phyloP scores from a whole-genome alignment of 495 filamentous ascomycete genomes.

The Podospora anserina region DNA sequence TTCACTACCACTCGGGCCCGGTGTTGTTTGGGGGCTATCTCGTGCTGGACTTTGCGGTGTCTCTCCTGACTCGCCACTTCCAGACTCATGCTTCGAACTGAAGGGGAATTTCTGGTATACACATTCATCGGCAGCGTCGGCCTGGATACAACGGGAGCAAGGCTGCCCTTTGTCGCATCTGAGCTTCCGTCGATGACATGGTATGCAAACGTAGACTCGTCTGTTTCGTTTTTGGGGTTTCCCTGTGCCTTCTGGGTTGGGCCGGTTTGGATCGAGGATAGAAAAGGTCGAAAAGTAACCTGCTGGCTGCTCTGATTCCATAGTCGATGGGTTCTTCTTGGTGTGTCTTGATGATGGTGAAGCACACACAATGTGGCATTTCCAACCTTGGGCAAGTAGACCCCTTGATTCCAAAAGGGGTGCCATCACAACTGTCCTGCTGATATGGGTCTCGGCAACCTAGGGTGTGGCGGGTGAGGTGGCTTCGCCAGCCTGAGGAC shows the following conservation, averaged over 20 bases:
- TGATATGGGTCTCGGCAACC: neutral
- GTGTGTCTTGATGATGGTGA: neutral
- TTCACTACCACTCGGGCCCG: conserved; percentile 10
- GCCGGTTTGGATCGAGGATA: conserved; percentile 24
- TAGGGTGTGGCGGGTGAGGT: neutral
- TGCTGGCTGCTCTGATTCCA: conserved; percentile 25
- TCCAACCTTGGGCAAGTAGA: neutral
- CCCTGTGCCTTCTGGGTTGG: conserved; percentile 20
- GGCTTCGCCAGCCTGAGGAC: neutral
- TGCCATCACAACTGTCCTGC: neutral
- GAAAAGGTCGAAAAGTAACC: conserved; percentile 33
- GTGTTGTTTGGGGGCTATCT: conserved; percentile 1
- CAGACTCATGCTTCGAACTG: conserved; percentile 12
- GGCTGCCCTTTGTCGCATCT: conserved; percentile 31
- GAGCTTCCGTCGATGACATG: conserved; percentile 31
- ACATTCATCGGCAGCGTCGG: conserved; percentile 25
- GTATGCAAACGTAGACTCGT: conserved; percentile 31
- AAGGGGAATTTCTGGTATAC: conserved; percentile 26
- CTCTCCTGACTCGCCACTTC: conserved; percentile 12
- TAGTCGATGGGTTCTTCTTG: conserved; percentile 8
- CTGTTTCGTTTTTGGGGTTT: conserved; percentile 29
- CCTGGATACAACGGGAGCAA: conserved; percentile 26
- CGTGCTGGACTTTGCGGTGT: conserved; percentile 8
- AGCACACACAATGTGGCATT: neutral
- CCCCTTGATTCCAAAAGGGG: conserved; percentile 3